Percentiles rank a stretch among this genome's conserved stretches.
These are phyloP conservation scores for Epichloe baconii DNA, from an alignment of 2,329 filamentous ascomycete species.

Conservation along the genomic window DNA sequence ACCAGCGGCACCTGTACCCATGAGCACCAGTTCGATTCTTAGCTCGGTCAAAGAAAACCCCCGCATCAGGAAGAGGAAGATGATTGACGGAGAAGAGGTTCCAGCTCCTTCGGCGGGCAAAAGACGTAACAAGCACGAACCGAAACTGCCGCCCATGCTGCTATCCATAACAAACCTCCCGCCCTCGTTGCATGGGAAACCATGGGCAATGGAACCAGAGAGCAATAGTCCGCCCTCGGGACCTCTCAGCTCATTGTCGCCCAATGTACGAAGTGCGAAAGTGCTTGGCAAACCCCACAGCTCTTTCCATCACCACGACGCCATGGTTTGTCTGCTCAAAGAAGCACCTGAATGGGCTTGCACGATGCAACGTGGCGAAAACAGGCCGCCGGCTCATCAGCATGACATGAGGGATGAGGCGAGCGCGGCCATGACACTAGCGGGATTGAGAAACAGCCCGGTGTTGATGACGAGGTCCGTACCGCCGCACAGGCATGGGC, in stretches of 20 bases:
- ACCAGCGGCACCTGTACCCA: background rate
- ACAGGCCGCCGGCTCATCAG: background rate
- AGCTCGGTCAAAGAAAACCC: conserved; percentile 37
- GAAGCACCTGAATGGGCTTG: conserved; percentile 8
- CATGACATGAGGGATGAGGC: conserved; percentile 4
- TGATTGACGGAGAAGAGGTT: conserved; percentile 27
- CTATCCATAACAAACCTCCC: conserved; percentile 11
- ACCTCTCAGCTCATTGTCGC: conserved; percentile 18
- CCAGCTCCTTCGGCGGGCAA: conserved; percentile 7
- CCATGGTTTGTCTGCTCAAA: conserved; percentile 11
- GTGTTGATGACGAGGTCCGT: conserved; percentile 1
- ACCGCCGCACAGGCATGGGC: background rate
- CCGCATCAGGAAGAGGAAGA: conserved; percentile 33
- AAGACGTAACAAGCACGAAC: conserved; percentile 8
- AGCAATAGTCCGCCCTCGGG: conserved; percentile 11
- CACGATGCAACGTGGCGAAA: conserved; percentile 1
- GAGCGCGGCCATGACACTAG: conserved; percentile 11
- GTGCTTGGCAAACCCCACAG: conserved; percentile 10
- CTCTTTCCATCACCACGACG: conserved; percentile 13
- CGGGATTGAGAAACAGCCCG: conserved; percentile 12
- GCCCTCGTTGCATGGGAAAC: conserved; percentile 11
- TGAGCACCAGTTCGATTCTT: conserved; percentile 29
- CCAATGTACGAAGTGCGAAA: conserved; percentile 15
- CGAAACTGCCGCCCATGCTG: conserved; percentile 19
- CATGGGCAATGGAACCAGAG: conserved; percentile 17